Percentiles rank a stretch among this genome's conserved stretches.
Evolutionary conservation across 371 early-diverging fungal genomes (phyloP).

Genomic region (Mucor plumbeus): DNA sequence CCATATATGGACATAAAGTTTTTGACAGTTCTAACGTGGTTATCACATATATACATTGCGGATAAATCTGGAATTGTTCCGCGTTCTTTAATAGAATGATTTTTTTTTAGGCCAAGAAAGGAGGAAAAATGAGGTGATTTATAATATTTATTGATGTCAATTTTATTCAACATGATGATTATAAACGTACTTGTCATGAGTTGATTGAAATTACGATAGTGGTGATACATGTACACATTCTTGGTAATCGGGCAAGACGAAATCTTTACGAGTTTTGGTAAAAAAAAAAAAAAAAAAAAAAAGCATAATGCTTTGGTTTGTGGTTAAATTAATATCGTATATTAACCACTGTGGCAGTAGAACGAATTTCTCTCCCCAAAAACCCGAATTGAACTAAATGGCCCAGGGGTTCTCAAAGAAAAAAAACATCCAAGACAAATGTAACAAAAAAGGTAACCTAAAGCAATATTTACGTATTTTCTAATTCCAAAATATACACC

Average conservation of each 20-base stretch:
- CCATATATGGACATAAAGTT: not conserved
- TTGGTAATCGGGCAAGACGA: too few relatives aligned
- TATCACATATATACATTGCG: not conserved
- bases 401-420: not conserved
- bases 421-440: not conserved
- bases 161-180: not conserved
- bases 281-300: too few relatives aligned
- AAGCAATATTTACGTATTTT: not conserved
- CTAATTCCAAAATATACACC: too few relatives aligned
- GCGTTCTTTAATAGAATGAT: not conserved
- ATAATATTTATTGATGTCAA: not conserved
- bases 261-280: too few relatives aligned
- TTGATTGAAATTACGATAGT: not conserved
- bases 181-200: not conserved
- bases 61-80: not conserved
- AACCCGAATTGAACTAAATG: not conserved
- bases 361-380: not conserved
- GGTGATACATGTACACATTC: not conserved
- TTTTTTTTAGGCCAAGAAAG: not conserved
- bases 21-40: conserved; percentile 4
- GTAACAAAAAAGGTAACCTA: conserved; percentile 1
- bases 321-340: too few relatives aligned
- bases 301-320: too few relatives aligned
- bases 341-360: too few relatives aligned
- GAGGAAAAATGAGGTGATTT: conserved; percentile 1